Base-by-base conservation (phyloP, 2,329 filamentous ascomycete species). In the Rosellinia necatrix region DNA sequence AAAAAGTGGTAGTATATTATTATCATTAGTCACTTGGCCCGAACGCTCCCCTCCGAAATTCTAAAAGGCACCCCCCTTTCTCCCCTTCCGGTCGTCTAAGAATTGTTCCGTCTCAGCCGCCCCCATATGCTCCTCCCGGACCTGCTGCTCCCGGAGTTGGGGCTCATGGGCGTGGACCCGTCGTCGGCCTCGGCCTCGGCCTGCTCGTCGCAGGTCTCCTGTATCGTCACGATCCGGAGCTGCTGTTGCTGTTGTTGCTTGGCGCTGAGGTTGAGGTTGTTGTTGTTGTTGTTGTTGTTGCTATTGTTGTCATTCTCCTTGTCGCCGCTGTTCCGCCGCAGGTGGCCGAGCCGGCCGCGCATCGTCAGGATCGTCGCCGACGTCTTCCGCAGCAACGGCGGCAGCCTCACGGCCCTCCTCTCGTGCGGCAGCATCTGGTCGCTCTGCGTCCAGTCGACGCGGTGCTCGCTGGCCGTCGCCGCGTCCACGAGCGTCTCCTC, bases 401-500 rank as follows among this genome's bases (percentile, higher is more conserved):
- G 58, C 50, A 49, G 42, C 62, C 35, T 43, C 34, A 49, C 29
- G 38, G 47, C 15, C 46, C 13, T 19, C 35, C 49, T 57, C 37
- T 57, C 49, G 40, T 42, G 40, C 34, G 62, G 49, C 54, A 60
- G 63, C 59, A 63, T 46, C 68, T 84, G 80, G 59, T 85, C 82
- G 63, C 76, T 79, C 66, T 86, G 82, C 25, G 80, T 80, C 83
- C 83, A 86, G 67, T 86, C 82, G 52, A 80, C 78, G 27, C 77
- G 59, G 62, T 76, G 74, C 51, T 76, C 71, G 25, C 74, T 59
- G 12, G 64, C 64, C 40, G 58, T 58, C 4, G 56, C 58, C 17
- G 64, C 54, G 9, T 68, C 56, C 6, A 70, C 66, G 12, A 65
- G 51, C 30, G 65, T 63, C 19, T 69, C 70, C 25, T 65, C 66